A percentile compares a stretch with the other conserved stretches of the same genome.
phyloP scores from a whole-genome alignment of 352 stramenopile species.

The Plasmopara viticola region DNA sequence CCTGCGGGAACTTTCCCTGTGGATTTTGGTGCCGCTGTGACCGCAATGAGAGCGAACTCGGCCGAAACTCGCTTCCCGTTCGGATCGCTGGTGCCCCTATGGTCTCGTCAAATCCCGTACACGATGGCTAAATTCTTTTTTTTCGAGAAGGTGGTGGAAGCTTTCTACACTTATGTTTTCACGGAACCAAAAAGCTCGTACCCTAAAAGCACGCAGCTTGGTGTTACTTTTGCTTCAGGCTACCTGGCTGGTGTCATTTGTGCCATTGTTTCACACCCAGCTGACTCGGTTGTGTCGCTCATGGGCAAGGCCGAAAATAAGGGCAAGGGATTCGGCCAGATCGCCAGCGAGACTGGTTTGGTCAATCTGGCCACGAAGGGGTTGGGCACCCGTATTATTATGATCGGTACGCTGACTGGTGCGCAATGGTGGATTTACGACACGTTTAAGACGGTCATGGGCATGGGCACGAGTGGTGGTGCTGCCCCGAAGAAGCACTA shows the following conservation, averaged over 20 bases:
- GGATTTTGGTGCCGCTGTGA: conserved; percentile 81
- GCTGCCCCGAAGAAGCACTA: conserved; percentile 68
- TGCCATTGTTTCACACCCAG: conserved; percentile 98
- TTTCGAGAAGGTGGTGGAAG: conserved; percentile 88
- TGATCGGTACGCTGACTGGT: conserved; percentile 94
- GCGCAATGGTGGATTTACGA: conserved; percentile 97
- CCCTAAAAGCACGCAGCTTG: conserved; percentile 92
- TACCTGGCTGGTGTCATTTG: conserved; percentile 98
- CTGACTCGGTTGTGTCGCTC: conserved; percentile 98
- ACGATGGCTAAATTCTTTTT: conserved; percentile 99
- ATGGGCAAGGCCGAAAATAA: conserved; percentile 90
- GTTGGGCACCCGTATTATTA: conserved; percentile 91
- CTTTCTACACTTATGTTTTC: conserved; percentile 86
- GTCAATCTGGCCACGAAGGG: conserved; percentile 83
- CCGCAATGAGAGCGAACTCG: conserved; percentile 84
- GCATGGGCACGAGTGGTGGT: conserved; percentile 88
- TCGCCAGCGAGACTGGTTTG: conserved; percentile 73
- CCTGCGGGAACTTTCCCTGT: conserved; percentile 85
- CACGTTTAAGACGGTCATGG: conserved; percentile 90
- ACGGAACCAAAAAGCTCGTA: conserved; percentile 89
- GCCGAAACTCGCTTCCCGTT: conserved; percentile 89
- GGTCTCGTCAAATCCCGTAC: conserved; percentile 95
- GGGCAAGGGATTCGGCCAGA: conserved; percentile 86
- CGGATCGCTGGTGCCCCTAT: conserved; percentile 86
- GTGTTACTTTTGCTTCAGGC: conserved; percentile 96